Percentiles rank a stretch among this genome's conserved stretches.
Conservation (phyloP, 2,329 filamentous ascomycete species). For the Albophoma yamanashiensis region DNA sequence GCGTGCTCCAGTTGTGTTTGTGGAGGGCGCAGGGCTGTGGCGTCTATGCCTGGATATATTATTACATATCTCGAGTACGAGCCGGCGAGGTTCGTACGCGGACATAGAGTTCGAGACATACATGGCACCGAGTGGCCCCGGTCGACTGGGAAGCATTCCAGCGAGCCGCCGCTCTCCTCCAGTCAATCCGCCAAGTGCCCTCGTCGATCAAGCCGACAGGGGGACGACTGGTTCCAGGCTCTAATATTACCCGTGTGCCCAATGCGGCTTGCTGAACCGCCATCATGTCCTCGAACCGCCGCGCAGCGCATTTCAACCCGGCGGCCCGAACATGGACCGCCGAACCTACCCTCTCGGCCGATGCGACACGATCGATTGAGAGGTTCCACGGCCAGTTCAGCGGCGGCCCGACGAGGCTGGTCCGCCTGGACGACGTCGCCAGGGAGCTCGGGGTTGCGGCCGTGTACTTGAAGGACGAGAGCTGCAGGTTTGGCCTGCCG, state of each 20-base stretch:
- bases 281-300: constrained; percentile 3
- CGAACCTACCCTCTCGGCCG: neutral
- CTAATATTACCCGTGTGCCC: neutral
- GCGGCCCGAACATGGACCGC: constrained; percentile 5
- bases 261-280: neutral
- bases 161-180: neutral
- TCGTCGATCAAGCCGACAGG: neutral
- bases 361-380: neutral
- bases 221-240: neutral
- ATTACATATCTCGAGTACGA: no score
- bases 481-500: constrained; percentile 54
- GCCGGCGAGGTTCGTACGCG: no score
- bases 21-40: neutral
- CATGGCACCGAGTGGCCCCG: neutral
- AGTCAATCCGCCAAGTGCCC: no score
- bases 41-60: neutral
- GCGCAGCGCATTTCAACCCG: constrained; percentile 7
- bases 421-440: constrained; percentile 41
- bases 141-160: neutral
- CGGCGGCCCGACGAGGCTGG: constrained; percentile 43
- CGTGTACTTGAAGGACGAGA: constrained; percentile 64
- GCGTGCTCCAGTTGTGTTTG: neutral
- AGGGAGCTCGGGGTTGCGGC: constrained; percentile 42
- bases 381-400: constrained; percentile 8
- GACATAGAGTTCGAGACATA: neutral